phyloP scores from a whole-genome alignment of 2,329 filamentous ascomycete species.

The Didymella segeticola region DNA sequence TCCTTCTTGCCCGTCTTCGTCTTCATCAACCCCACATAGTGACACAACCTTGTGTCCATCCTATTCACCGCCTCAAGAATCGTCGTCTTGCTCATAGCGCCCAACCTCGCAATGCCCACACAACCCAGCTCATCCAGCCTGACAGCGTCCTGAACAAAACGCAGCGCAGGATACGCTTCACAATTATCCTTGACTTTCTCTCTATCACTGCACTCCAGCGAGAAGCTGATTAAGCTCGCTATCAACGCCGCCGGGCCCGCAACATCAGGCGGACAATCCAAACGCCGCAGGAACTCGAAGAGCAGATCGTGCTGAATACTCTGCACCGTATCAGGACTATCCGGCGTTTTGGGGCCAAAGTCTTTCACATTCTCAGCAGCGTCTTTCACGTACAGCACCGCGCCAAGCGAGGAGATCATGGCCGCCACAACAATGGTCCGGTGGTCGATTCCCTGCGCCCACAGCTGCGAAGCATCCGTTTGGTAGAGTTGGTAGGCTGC shows the following conservation, averaged over 20 bases:
- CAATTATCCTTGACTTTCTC: constrained; percentile 59
- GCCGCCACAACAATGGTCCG: constrained; percentile 71
- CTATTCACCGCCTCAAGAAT: constrained; percentile 18
- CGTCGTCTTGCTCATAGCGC: constrained; percentile 60
- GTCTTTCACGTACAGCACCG: constrained; percentile 70
- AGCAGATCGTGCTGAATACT: constrained; percentile 57
- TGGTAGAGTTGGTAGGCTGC: constrained; percentile 70
- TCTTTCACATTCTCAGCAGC: constrained; percentile 37
- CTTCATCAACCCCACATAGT: constrained; percentile 28
- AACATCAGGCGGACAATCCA: constrained; percentile 64
- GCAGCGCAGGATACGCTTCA: constrained; percentile 70
- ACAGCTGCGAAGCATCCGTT: constrained; percentile 49
- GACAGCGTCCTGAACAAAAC: constrained; percentile 88
- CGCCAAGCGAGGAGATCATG: constrained; percentile 74
- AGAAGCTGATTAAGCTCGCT: constrained; percentile 79
- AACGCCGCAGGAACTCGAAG: constrained; percentile 60
- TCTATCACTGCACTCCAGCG: constrained; percentile 70
- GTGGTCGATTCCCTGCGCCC: constrained; percentile 52
- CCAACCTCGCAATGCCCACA: constrained; percentile 74
- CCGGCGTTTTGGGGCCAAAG: neutral
- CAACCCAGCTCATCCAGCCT: constrained; percentile 85
- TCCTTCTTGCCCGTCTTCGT: constrained; percentile 23
- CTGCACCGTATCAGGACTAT: constrained; percentile 22
- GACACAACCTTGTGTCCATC: constrained; percentile 16
- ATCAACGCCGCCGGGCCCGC: constrained; percentile 72